These are phyloP conservation scores for Apocynum venetum DNA, from an alignment of 257 asterid species.

Conservation along the genomic window DNA sequence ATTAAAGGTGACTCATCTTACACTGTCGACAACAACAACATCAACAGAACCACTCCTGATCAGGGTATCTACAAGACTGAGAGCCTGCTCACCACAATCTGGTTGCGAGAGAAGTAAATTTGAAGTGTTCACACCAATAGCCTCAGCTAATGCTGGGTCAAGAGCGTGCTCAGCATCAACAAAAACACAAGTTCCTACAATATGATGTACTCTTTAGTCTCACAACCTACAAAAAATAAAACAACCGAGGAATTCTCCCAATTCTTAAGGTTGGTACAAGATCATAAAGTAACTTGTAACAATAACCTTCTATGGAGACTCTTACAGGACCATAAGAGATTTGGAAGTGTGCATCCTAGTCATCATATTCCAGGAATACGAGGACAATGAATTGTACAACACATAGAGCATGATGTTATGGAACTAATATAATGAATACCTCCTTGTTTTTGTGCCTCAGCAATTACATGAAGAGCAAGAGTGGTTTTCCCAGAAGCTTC, in stretches of 20 bases:
- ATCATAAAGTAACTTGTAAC: not conserved
- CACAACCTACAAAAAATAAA: not conserved
- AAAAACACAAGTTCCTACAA: constrained; percentile 77
- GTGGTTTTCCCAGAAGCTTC: constrained; percentile 99
- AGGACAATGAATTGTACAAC: constrained; percentile 3
- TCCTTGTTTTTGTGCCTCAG: constrained; percentile 96
- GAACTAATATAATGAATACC: constrained; percentile 34
- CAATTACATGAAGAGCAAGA: constrained; percentile 91
- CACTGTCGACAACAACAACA: constrained; percentile 98
- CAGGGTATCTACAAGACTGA: constrained; percentile 90
- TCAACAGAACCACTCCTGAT: constrained; percentile 99
- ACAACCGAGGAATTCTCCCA: not conserved
- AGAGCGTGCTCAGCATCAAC: constrained; percentile 99
- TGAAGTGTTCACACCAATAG: constrained; percentile 80
- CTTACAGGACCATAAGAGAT: not conserved
- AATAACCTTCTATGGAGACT: not conserved
- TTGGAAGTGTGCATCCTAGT: not conserved
- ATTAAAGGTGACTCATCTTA: constrained; percentile 25
- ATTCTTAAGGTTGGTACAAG: not conserved
- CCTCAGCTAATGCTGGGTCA: constrained; percentile 81
- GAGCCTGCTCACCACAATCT: constrained; percentile 98
- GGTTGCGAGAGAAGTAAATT: constrained; percentile 95
- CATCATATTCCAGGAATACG: not conserved
- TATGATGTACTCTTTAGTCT: constrained; percentile 7
- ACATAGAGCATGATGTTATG: not conserved